These are phyloP conservation scores for Ciborinia camelliae DNA, from an alignment of 2,329 filamentous ascomycete species.

Conservation along the genomic window DNA sequence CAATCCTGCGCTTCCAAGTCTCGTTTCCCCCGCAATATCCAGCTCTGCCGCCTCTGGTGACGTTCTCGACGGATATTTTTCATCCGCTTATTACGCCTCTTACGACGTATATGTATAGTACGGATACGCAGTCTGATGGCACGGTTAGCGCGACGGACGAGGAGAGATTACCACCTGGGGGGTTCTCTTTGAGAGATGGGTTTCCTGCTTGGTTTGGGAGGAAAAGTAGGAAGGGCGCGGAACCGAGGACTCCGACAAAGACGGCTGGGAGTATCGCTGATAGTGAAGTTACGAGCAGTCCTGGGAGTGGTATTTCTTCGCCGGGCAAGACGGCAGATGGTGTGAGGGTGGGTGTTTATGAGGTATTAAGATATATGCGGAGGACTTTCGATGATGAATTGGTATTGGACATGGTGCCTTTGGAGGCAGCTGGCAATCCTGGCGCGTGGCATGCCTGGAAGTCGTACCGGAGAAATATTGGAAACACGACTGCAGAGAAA, in stretches of 20 bases:
- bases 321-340: conserved; percentile 18
- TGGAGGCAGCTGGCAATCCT: conserved; percentile 81
- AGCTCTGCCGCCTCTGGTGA: conserved; percentile 73
- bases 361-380: conserved; percentile 76
- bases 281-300: conserved; percentile 23
- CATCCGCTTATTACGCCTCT: conserved; percentile 89
- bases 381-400: conserved; percentile 75
- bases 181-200: conserved; percentile 85
- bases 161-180: conserved; percentile 79
- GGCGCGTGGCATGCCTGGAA: conserved; percentile 95
- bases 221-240: conserved; percentile 36
- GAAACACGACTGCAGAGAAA: conserved; percentile 29
- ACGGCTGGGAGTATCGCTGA: conserved; percentile 24
- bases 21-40: conserved; percentile 83
- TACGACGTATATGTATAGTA: conserved; percentile 92
- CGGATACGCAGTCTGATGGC: conserved; percentile 68
- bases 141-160: conserved; percentile 81
- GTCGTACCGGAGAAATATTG: conserved; percentile 57
- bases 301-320: not conserved
- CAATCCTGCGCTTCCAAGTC: conserved; percentile 85
- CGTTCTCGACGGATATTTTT: conserved; percentile 89
- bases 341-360: conserved; percentile 50
- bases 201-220: conserved; percentile 88
- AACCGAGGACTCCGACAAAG: conserved; percentile 30
- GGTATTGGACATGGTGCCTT: conserved; percentile 73